Percentiles rank a stretch among this genome's conserved stretches.
These are phyloP conservation scores for Yarrowia alimentaria DNA, from an alignment of 805 yeast genomes.

Conservation along the genomic window DNA sequence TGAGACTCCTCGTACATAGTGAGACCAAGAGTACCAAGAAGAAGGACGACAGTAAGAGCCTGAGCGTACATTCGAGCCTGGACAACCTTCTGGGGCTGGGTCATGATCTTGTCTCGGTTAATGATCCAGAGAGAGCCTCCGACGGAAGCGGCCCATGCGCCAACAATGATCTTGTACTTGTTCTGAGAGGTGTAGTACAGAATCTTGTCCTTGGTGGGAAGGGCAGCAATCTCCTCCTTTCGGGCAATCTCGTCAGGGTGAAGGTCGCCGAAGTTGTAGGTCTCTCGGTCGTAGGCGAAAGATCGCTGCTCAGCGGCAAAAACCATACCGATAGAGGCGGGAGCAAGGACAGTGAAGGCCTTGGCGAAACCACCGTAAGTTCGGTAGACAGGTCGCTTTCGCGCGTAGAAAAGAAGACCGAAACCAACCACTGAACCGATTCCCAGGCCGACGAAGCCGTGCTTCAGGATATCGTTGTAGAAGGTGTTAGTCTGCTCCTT, in stretches of 20 bases:
- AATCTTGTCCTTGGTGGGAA: conserved; percentile 51
- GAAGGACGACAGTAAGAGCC: conserved; percentile 67
- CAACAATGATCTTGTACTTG: conserved; percentile 63
- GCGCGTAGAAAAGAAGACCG: conserved; percentile 53
- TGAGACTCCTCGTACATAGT: conserved; percentile 42
- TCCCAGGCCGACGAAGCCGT: conserved; percentile 60
- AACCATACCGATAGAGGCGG: conserved; percentile 61
- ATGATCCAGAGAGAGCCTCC: conserved; percentile 76
- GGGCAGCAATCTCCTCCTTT: conserved; percentile 50
- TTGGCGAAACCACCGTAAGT: conserved; percentile 35
- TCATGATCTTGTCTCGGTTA: conserved; percentile 71
- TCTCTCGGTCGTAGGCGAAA: conserved; percentile 57
- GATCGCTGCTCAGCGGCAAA: conserved; percentile 73
- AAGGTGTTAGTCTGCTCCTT: conserved; percentile 68
- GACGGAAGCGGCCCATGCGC: conserved; percentile 76
- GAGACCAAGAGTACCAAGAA: conserved; percentile 58
- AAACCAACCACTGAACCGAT: conserved; percentile 59
- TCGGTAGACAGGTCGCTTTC: conserved; percentile 38
- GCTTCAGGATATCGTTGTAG: conserved; percentile 53
- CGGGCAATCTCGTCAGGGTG: conserved; percentile 43
- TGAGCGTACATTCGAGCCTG: conserved; percentile 93
- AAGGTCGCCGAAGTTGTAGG: conserved; percentile 52
- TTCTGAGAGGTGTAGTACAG: conserved; percentile 51
- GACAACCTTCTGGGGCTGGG: conserved; percentile 74
- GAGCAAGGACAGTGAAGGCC: conserved; percentile 66